Evolutionary conservation across 2,329 filamentous ascomycete species (phyloP).

Genomic region (Furcasterigmium furcatum): DNA sequence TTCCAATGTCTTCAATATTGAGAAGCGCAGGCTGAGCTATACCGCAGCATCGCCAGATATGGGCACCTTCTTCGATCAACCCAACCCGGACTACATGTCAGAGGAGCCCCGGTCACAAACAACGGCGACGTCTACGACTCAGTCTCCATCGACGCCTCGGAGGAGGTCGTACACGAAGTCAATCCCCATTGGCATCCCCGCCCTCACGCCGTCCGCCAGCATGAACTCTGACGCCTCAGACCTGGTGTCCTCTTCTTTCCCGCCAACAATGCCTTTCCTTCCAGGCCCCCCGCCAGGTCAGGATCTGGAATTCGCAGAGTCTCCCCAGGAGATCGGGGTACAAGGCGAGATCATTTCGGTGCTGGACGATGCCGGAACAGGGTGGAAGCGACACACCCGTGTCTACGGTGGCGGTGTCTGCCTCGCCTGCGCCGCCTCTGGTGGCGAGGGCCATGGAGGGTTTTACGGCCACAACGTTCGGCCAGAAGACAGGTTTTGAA

Average conservation of each 20-base stretch:
- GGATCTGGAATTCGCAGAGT: constrained; percentile 21
- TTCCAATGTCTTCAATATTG: constrained; percentile 36
- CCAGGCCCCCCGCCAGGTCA: constrained; percentile 41
- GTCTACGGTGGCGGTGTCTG: constrained; percentile 58
- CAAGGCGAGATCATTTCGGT: constrained; percentile 49
- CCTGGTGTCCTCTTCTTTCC: constrained; percentile 42
- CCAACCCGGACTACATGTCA: constrained; percentile 46
- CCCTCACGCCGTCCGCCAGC: constrained; percentile 10
- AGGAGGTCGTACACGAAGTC: constrained; percentile 40
- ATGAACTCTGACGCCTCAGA: constrained; percentile 8
- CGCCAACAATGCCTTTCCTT: constrained; percentile 42
- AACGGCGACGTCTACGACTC: constrained; percentile 9
- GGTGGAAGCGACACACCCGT: constrained; percentile 56
- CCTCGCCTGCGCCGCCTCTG: constrained; percentile 49
- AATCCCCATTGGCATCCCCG: constrained; percentile 29
- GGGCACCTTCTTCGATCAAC: constrained; percentile 42
- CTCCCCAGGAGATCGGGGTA: constrained; percentile 34
- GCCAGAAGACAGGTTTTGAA: constrained; percentile 46
- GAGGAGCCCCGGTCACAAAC: constrained; percentile 19
- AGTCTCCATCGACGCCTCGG: constrained; percentile 28
- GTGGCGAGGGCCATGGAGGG: constrained; percentile 38
- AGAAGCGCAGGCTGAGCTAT: constrained; percentile 30
- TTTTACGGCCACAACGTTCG: constrained; percentile 54
- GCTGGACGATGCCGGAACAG: constrained; percentile 41
- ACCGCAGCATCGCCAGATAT: constrained; percentile 27